Percentiles rank a stretch among this genome's conserved stretches.
These are phyloP conservation scores for Colletotrichum lupini DNA, from an alignment of 2,329 filamentous ascomycete genomes.

Conservation along the genomic window DNA sequence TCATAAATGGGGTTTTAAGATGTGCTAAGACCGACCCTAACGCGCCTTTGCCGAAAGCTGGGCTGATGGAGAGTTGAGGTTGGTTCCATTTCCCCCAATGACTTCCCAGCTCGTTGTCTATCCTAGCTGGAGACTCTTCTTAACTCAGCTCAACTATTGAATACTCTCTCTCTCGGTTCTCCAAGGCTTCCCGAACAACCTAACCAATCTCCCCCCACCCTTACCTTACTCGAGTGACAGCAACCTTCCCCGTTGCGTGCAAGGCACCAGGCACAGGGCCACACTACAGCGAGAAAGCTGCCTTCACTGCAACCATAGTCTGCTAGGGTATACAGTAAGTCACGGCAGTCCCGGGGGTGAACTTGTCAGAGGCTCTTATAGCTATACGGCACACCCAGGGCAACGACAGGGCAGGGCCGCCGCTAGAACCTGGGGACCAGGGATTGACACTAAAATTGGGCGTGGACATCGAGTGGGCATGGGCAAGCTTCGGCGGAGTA, in stretches of 20 bases:
- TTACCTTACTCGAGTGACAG: neutral
- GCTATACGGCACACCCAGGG: neutral
- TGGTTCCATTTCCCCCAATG: neutral
- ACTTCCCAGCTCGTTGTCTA: neutral
- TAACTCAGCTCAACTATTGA: conserved; percentile 16
- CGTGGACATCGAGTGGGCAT: neutral
- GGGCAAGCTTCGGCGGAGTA: neutral
- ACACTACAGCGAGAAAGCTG: neutral
- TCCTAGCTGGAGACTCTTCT: neutral
- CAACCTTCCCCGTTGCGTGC: neutral
- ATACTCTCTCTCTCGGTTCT: neutral
- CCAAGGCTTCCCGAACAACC: neutral
- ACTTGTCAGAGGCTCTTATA: neutral
- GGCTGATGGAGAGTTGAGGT: neutral
- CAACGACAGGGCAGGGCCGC: neutral
- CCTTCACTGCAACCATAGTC: neutral
- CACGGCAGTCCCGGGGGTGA: conserved; percentile 12
- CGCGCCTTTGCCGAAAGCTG: conserved; percentile 23
- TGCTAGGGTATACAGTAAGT: neutral
- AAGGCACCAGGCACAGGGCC: conserved; percentile 14
- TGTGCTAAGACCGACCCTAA: conserved; percentile 15
- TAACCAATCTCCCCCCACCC: neutral
- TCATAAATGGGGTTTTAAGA: conserved; percentile 30
- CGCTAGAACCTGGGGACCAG: conserved; percentile 9
- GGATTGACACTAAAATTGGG: conserved; percentile 1